Evolutionary conservation across 75 land plant species (phyloP).

Genomic region (Selaginella moellendorffii): DNA sequence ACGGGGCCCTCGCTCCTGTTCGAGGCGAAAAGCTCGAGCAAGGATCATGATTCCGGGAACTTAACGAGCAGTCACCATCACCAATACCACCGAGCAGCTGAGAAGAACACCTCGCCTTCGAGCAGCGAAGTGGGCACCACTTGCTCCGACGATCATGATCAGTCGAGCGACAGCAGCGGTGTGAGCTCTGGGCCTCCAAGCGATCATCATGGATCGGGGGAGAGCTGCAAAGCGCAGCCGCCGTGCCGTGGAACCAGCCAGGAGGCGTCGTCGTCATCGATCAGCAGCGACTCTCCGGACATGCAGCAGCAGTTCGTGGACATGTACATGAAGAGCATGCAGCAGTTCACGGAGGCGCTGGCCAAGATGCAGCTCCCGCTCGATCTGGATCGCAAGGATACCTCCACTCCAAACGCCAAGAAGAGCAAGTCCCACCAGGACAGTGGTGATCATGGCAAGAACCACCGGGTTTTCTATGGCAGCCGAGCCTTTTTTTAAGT

Average conservation of each 20-base stretch:
- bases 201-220: too few species aligned
- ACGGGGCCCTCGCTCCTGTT: background rate
- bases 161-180: too few species aligned
- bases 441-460: conserved; percentile 17
- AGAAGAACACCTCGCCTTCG: too few species aligned
- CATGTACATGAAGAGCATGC: conserved; percentile 89
- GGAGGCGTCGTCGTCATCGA: background rate
- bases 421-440: conserved; percentile 19
- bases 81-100: too few species aligned
- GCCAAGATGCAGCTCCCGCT: conserved; percentile 75
- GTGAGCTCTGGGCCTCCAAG: too few species aligned
- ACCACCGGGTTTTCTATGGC: conserved; percentile 60
- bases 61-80: too few species aligned
- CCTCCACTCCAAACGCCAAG: conserved; percentile 22
- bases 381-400: conserved; percentile 33
- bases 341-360: conserved; percentile 64
- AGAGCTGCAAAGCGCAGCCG: background rate
- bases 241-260: too few species aligned
- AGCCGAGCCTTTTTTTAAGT: conserved; percentile 74
- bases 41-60: background rate
- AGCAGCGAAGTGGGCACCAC: too few species aligned
- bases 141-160: too few species aligned
- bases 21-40: background rate
- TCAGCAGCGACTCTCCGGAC: conserved; percentile 33
- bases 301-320: conserved; percentile 60